Evolutionary conservation across 1,139 yeast genomes (phyloP), one percentile per base, ranked within the genome.

Genomic region (Hyphopichia burtonii): DNA sequence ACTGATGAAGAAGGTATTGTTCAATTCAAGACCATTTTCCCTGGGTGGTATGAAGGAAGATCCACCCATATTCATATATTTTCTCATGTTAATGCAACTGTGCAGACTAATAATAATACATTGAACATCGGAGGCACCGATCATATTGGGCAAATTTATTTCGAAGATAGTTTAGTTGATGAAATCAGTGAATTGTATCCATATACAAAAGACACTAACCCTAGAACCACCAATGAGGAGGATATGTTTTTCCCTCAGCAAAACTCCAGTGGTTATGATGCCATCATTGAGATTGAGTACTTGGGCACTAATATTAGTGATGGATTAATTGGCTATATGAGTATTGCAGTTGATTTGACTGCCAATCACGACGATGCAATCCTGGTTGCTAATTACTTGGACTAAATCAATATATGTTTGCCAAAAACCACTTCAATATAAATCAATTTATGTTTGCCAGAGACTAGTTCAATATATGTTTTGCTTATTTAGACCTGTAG

Each of bases 101-200:
- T 37, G 8, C 5, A 18, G n/a, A n/a, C n/a, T 12, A n/a, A 19
- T 4, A 37, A 32, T 16, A 31, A 35, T n/a, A 37, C 39, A 11
- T 19, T 40, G 33, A 9, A 28, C 19, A 40, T 40, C 10, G 40
- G 40, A 15, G 20, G 19, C 15, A 37, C 33, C 11, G 36, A 40
- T 18, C 43, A 40, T 27, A 40, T 40, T 37, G 43, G 43, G 4
- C 43, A 37, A 30, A 14, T 40, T 18, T 40, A 16, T 28, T 40
- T 37, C 19, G 37, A 40, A 15, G 40, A 37, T 28, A 34, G 25
- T 14, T 32, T 37, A 9, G 16, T 40, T 18, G 37, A 40, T 18
- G 43, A 37, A 32, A 37, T 31, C 14, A 22, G 12, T 16, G 40
- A 25, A 15, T 18, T 19, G 11, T 28, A 33, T 16, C 43, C 43